Conservation (phyloP, 108 stramenopile genomes). For the Fragilaria crotonensis region DNA sequence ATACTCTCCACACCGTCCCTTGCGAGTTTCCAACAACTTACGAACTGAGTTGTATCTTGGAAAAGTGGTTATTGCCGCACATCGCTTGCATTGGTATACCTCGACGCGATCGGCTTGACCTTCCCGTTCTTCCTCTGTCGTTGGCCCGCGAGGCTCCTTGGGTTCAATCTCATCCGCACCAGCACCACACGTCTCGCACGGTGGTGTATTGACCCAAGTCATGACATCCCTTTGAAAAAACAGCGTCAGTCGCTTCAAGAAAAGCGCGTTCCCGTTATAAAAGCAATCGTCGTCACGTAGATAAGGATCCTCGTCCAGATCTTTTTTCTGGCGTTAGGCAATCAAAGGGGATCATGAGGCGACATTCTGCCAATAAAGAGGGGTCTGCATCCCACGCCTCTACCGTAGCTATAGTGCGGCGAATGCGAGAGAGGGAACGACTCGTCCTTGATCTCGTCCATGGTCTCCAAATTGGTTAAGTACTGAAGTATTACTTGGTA, state of each 20-base stretch:
- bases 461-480: background rate
- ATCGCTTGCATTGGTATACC: constrained; percentile 63
- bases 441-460: background rate
- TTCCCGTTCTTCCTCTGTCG: constrained; percentile 46
- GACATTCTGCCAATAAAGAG: constrained; percentile 40
- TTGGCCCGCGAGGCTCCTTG: constrained; percentile 45
- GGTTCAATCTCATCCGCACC: constrained; percentile 3
- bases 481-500: no score
- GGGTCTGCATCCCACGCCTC: constrained; percentile 54
- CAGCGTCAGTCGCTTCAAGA: constrained; percentile 63
- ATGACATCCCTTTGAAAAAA: constrained; percentile 64
- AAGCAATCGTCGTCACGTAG: constrained; percentile 18
- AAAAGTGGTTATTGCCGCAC: constrained; percentile 72
- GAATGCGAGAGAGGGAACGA: constrained; percentile 10
- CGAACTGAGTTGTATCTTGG: constrained; percentile 87
- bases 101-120: constrained; percentile 64
- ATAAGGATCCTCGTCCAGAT: constrained; percentile 6
- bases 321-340: constrained; percentile 11
- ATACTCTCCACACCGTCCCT: constrained; percentile 96
- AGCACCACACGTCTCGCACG: constrained; percentile 36
- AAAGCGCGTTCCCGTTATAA: constrained; percentile 47
- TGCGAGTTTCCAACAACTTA: constrained; percentile 69
- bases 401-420: constrained; percentile 39
- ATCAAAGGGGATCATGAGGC: constrained; percentile 45
- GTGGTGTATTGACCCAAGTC: constrained; percentile 79